Evolutionary conservation across 176 grass and related monocot genomes (phyloP).

Genomic region (Aegilops bicornis): DNA sequence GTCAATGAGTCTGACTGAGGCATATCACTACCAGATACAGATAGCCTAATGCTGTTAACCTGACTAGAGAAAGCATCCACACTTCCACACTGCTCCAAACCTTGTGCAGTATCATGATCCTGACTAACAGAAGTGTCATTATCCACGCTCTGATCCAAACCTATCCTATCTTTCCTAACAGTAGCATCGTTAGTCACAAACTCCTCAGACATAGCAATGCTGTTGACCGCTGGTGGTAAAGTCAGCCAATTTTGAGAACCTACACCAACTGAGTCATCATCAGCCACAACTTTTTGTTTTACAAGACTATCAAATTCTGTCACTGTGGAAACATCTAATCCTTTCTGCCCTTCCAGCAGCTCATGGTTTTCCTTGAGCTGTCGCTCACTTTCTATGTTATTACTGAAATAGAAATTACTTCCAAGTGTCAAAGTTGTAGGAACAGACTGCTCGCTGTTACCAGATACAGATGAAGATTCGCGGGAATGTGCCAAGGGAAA

Average conservation of each 20-base stretch:
- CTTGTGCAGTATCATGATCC: constrained; percentile 31
- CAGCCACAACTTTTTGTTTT: constrained; percentile 18
- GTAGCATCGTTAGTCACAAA: constrained; percentile 17
- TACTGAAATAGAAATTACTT: constrained; percentile 50
- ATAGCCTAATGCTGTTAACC: constrained; percentile 32
- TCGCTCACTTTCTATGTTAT: background rate
- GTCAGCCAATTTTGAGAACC: constrained; percentile 48
- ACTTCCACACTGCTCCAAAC: constrained; percentile 29
- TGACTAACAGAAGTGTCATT: constrained; percentile 31
- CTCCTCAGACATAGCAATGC: background rate
- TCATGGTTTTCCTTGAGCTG: constrained; percentile 26
- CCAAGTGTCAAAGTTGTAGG: constrained; percentile 60
- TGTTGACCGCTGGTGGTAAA: constrained; percentile 33
- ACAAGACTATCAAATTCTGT: constrained; percentile 5
- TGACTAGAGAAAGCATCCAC: constrained; percentile 28
- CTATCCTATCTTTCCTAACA: constrained; percentile 26
- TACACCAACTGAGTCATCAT: constrained; percentile 13
- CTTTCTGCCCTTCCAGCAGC: constrained; percentile 23
- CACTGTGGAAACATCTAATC: constrained; percentile 26
- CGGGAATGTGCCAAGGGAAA: constrained; percentile 11
- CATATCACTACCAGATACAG: constrained; percentile 15
- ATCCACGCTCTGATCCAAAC: constrained; percentile 31
- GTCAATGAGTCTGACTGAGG: constrained; percentile 27
- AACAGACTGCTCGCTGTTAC: constrained; percentile 45
- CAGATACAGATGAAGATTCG: constrained; percentile 25